Conservation (phyloP, 1,139 yeast species). For the Blastobotrys petasosporus region DNA sequence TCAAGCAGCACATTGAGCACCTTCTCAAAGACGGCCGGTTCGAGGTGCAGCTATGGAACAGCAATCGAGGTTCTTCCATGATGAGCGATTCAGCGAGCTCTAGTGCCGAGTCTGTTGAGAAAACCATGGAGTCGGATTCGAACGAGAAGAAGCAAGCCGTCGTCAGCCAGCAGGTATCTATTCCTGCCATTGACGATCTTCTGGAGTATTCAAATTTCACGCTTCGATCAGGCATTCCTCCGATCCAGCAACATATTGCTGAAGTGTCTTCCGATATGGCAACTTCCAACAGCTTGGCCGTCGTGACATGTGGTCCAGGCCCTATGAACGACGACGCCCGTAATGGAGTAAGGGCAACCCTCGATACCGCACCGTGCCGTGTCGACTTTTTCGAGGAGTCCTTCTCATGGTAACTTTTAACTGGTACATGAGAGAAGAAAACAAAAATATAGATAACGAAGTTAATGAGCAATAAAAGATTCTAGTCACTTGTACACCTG, state of each 20-base stretch:
- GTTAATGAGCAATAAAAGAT: no score
- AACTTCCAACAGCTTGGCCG: constrained; percentile 30
- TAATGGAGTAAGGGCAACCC: constrained; percentile 27
- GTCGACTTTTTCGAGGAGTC: constrained; percentile 42
- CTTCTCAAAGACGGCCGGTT: constrained; percentile 7
- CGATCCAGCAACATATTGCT: neutral
- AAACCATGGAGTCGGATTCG: neutral
- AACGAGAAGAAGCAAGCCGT: neutral
- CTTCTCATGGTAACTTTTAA: constrained; percentile 33
- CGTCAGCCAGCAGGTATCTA: neutral
- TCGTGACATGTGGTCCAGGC: constrained; percentile 43
- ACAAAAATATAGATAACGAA: no score
- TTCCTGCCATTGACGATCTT: neutral
- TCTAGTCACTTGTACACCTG: no score
- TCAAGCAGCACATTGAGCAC: constrained; percentile 41
- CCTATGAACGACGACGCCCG: constrained; percentile 39
- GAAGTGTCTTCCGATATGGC: constrained; percentile 22
- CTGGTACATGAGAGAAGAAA: neutral
- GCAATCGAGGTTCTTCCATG: neutral
- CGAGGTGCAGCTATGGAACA: constrained; percentile 6
- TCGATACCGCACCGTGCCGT: constrained; percentile 28
- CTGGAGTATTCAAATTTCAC: neutral
- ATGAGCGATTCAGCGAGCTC: neutral
- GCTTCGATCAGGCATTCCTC: neutral
- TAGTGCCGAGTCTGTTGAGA: neutral